Base-by-base conservation (phyloP, 345 rosid species). In the Trapa incisa region DNA sequence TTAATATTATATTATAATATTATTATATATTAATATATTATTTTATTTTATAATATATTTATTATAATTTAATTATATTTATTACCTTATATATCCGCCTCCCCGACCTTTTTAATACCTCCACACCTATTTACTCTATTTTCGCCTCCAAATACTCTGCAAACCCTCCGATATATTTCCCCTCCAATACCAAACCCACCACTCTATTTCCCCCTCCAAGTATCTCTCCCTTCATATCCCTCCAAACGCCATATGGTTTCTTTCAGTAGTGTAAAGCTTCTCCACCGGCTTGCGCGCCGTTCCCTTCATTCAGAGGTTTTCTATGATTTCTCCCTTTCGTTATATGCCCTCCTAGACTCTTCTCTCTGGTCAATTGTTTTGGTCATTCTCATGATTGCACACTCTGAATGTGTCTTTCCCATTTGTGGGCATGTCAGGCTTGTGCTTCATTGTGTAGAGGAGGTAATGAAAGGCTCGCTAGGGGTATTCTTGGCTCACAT, bases 231-330 rank as follows among this genome's bases (percentile, higher is more conserved):
- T 22, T 22, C 29, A 22, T 22, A 22, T 22, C 29, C 29, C 29
- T 22, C 29, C 29, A 22, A 22, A 22, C 29, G 29, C 29, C 29
- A 22, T 22, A 92, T 92, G 96, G 81, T 80, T 70, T 84, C 85
- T 61, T 71, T 82, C 48, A 80, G 73, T 75, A 94, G 96, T 77
- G 77, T 75, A 60, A 86, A 80, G 74, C 82, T 88, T 72, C 72
- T 84, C 68, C 82, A 73, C 42, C 77, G 72, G 75, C 65, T 84
- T 66, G 72, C 80, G 73, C 85, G 86, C 66, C 86, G 86, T 68
- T 76, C 83, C 45, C 72, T 74, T 75, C 69, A 82, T 29, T 74
- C 79, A 42, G 32, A 60, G 38, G 74, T 72, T 76, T 42, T 74
- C 37, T 71, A 67, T 39, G 81, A 76, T 52, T 79, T 73, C 36